Evolutionary conservation across 2,329 filamentous ascomycete genomes (phyloP).

Genomic region (Neofusicoccum parvum): DNA sequence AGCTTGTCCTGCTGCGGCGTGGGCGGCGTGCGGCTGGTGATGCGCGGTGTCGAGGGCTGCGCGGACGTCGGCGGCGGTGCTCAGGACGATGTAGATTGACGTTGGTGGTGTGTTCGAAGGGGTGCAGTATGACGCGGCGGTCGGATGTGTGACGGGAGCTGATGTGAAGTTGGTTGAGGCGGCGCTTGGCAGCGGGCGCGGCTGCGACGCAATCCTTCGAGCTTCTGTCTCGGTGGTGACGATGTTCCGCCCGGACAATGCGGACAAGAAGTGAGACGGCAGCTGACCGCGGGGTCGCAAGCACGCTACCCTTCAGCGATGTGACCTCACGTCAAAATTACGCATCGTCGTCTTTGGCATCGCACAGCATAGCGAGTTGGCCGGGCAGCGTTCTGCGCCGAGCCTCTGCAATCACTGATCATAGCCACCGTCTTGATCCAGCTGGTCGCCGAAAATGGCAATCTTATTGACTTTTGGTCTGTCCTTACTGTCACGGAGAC

Average conservation of each 20-base stretch:
- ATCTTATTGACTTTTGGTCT: background rate
- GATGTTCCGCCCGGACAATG: conserved; percentile 11
- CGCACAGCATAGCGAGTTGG: background rate
- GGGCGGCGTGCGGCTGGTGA: background rate
- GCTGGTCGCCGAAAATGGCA: background rate
- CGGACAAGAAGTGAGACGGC: background rate
- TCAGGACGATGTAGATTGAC: background rate
- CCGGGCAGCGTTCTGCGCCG: background rate
- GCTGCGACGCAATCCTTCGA: conserved; percentile 19
- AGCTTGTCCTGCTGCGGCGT: background rate
- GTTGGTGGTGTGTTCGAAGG: background rate
- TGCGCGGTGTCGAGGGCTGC: background rate
- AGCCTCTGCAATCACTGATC: background rate
- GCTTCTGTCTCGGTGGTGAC: conserved; percentile 17
- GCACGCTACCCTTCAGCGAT: background rate
- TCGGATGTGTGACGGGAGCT: background rate
- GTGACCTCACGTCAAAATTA: background rate
- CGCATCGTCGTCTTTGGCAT: background rate
- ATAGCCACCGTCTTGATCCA: background rate
- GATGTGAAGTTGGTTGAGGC: conserved; percentile 8
- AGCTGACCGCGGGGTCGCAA: background rate
- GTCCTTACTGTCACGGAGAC: background rate
- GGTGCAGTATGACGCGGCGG: conserved; percentile 2
- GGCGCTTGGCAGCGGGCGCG: conserved; percentile 12
- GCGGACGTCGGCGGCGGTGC: background rate